These are phyloP conservation scores for Neonectria hederae DNA, from an alignment of 2,329 filamentous ascomycete genomes.

Conservation along the genomic window DNA sequence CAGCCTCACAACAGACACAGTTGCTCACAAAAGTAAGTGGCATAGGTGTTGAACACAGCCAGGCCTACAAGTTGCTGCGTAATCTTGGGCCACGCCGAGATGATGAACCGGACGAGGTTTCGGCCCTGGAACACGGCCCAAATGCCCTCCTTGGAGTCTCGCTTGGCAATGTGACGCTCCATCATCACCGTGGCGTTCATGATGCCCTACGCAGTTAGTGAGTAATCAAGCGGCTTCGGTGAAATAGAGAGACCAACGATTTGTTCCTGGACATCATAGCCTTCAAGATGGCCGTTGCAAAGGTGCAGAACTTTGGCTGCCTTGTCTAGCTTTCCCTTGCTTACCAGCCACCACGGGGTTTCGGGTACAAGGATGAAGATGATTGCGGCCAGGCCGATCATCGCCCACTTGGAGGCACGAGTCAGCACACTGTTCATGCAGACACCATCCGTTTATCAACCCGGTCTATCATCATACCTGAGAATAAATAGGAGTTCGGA, in stretches of 20 bases:
- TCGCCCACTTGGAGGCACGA: constrained; percentile 18
- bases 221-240: neutral
- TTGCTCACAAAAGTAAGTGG: constrained; percentile 28
- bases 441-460: too few relatives aligned
- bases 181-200: constrained; percentile 24
- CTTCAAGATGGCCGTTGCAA: constrained; percentile 20
- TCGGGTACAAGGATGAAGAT: constrained; percentile 27
- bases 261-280: constrained; percentile 26
- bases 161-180: constrained; percentile 21
- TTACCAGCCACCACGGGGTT: constrained; percentile 28
- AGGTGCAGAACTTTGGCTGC: constrained; percentile 18
- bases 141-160: constrained; percentile 12
- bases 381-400: constrained; percentile 18
- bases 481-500: constrained; percentile 25
- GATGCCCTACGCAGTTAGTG: constrained; percentile 4
- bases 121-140: constrained; percentile 25
- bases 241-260: neutral
- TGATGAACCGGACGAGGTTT: constrained; percentile 28
- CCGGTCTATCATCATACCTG: constrained; percentile 4
- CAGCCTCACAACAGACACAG: neutral
- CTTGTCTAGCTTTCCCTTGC: constrained; percentile 17
- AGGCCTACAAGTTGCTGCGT: constrained; percentile 30
- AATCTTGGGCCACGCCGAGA: constrained; percentile 25
- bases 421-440: neutral
- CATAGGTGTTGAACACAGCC: constrained; percentile 29